Percentiles rank a stretch among this genome's conserved stretches.
phyloP scores from a whole-genome alignment of 2,329 filamentous ascomycete species.

The Fragosphaeria purpurea region DNA sequence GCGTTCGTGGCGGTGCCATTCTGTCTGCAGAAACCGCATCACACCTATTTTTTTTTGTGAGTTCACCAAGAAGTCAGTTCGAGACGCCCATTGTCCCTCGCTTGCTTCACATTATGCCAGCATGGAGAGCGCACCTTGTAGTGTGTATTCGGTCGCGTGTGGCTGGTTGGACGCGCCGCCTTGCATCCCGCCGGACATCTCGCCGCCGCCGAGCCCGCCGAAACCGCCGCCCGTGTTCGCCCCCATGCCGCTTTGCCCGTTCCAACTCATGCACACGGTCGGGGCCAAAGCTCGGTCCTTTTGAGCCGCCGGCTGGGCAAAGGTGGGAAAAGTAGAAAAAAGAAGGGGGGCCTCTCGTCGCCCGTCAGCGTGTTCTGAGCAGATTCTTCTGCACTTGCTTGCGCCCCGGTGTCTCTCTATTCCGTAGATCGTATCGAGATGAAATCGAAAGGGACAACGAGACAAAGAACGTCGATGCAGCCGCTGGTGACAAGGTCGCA shows the following conservation, averaged over 20 bases:
- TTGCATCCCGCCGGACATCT: constrained; percentile 35
- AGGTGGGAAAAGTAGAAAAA: neutral
- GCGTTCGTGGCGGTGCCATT: constrained; percentile 98
- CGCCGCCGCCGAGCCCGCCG: constrained; percentile 29
- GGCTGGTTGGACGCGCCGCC: constrained; percentile 39
- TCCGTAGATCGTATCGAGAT: neutral
- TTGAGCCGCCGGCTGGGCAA: too few relatives aligned
- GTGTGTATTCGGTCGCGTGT: constrained; percentile 51
- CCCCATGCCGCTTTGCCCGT: constrained; percentile 26
- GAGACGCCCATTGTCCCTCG: neutral
- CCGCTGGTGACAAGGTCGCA: too few relatives aligned
- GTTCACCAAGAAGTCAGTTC: neutral
- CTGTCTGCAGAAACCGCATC: constrained; percentile 97
- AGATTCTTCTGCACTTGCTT: too few relatives aligned
- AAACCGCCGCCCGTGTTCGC: constrained; percentile 29
- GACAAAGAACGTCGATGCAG: neutral
- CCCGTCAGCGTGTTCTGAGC: too few relatives aligned
- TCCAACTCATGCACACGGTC: constrained; percentile 11
- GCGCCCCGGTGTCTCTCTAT: too few relatives aligned
- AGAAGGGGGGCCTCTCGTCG: neutral
- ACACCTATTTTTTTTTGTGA: constrained; percentile 50
- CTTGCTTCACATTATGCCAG: too few relatives aligned
- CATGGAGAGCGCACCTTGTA: constrained; percentile 34
- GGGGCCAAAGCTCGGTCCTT: too few relatives aligned
- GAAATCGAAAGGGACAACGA: neutral